These are phyloP conservation scores for Penicillium fuscoglaucum DNA, from an alignment of 2,329 filamentous ascomycete genomes.

Conservation along the genomic window DNA sequence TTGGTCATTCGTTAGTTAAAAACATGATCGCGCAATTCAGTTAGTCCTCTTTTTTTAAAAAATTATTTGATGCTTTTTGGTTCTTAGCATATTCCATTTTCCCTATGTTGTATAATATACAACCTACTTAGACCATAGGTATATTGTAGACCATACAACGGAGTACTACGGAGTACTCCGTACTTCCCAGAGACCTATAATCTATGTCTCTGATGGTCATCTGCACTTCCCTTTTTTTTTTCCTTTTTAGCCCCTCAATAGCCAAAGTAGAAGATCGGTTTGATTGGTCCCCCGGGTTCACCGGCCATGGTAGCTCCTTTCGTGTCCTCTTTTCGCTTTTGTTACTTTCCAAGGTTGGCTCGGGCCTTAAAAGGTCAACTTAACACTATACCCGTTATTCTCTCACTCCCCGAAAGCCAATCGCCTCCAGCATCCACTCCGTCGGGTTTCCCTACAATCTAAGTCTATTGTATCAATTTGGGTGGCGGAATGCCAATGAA, in stretches of 20 bases:
- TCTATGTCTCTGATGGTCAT: slow-evolving; percentile 4
- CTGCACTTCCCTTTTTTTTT: not conserved
- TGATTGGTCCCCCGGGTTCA: slow-evolving; percentile 5
- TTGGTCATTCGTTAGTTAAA: slow-evolving; percentile 14
- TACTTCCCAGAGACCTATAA: not conserved
- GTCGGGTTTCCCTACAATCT: slow-evolving; percentile 6
- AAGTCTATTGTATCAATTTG: not conserved
- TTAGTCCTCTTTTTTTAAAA: not conserved
- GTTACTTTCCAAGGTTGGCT: not conserved
- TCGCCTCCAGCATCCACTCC: slow-evolving; percentile 9
- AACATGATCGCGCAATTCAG: not conserved
- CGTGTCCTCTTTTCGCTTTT: not conserved
- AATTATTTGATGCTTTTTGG: not conserved
- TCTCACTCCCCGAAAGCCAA: slow-evolving; percentile 10
- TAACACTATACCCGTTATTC: not conserved
- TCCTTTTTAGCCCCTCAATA: slow-evolving; percentile 4
- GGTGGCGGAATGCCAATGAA: not conserved
- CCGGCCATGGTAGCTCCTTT: slow-evolving; percentile 1
- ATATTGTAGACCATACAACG: not conserved
- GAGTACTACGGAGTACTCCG: not conserved
- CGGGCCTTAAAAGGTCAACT: not conserved
- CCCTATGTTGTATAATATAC: not conserved
- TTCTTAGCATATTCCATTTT: not conserved
- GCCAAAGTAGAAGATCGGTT: not conserved
- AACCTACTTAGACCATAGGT: not conserved